phyloP scores from a whole-genome alignment of 2,329 filamentous ascomycete genomes.

The Diaporthe aspalathi region DNA sequence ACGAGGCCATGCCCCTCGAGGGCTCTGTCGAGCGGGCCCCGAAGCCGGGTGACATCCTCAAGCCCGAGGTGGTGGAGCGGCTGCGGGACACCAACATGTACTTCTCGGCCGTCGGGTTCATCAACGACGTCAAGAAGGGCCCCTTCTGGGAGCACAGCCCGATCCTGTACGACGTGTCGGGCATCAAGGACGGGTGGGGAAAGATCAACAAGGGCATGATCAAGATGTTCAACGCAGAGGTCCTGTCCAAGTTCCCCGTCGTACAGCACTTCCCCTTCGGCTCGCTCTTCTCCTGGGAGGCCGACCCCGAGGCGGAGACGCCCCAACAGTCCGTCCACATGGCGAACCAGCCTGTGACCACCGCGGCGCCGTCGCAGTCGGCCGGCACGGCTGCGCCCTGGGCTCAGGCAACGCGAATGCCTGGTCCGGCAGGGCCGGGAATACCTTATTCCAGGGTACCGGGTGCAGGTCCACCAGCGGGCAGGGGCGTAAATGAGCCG shows the following conservation, averaged over 20 bases:
- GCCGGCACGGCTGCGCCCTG: constrained; percentile 56
- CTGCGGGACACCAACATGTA: constrained; percentile 83
- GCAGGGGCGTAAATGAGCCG: constrained; percentile 11
- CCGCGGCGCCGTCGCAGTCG: constrained; percentile 45
- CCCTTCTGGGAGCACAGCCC: constrained; percentile 98
- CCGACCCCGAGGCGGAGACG: constrained; percentile 68
- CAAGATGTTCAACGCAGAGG: constrained; percentile 99
- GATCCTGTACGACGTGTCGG: constrained; percentile 93
- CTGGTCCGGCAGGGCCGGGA: constrained; percentile 49
- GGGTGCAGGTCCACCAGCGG: constrained; percentile 35
- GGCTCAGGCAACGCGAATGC: constrained; percentile 56
- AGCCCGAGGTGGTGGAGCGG: constrained; percentile 70
- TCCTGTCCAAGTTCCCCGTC: constrained; percentile 95
- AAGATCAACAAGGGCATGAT: constrained; percentile 99
- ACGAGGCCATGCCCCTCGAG: constrained; percentile 77
- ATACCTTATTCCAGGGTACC: constrained; percentile 44
- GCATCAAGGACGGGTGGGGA: constrained; percentile 92
- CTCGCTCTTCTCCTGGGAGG: constrained; percentile 81
- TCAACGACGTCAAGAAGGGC: constrained; percentile 95
- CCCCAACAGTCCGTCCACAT: constrained; percentile 67
- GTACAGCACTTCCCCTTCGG: constrained; percentile 96
- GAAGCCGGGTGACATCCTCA: constrained; percentile 76
- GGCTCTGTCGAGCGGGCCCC: constrained; percentile 81
- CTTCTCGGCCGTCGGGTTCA: constrained; percentile 95
- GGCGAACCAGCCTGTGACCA: constrained; percentile 61